Conservation (phyloP, 768 basidiomycete species). For the Kwoniella sp. region DNA sequence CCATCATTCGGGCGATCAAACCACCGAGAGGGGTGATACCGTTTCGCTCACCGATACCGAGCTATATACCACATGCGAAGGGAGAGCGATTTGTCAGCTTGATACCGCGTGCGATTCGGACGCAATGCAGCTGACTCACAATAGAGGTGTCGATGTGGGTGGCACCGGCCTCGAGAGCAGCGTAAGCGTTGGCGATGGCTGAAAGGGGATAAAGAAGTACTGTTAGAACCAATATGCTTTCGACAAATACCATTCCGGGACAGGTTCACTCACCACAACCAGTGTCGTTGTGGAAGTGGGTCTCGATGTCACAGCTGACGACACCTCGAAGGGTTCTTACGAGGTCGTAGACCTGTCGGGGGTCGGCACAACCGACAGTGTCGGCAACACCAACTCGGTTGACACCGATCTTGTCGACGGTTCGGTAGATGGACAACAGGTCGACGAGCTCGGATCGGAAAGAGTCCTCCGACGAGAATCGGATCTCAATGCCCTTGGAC, state of each 20-base stretch:
- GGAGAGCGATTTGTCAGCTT: background rate
- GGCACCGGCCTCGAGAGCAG: constrained; percentile 95
- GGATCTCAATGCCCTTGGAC: constrained; percentile 98
- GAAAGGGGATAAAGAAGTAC: constrained; percentile 5
- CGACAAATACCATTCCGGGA: background rate
- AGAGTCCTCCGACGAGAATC: constrained; percentile 98
- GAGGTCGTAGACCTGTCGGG: constrained; percentile 96
- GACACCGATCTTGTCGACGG: constrained; percentile 98
- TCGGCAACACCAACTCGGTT: constrained; percentile 99
- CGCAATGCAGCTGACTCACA: background rate
- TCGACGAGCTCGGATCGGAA: constrained; percentile 99
- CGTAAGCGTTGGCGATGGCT: constrained; percentile 98
- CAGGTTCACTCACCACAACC: constrained; percentile 69
- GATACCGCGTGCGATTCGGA: background rate
- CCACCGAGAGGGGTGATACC: constrained; percentile 98
- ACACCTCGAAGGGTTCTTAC: constrained; percentile 94
- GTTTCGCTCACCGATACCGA: constrained; percentile 98
- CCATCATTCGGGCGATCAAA: constrained; percentile 89
- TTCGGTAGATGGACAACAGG: constrained; percentile 96
- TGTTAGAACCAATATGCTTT: background rate
- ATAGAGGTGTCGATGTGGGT: constrained; percentile 94
- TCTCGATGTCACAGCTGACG: constrained; percentile 95
- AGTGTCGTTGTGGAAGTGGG: constrained; percentile 98
- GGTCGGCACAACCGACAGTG: constrained; percentile 98
- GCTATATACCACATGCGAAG: constrained; percentile 62